Conservation (phyloP, 495 filamentous ascomycete genomes). For the Penicillium robsamsonii region DNA sequence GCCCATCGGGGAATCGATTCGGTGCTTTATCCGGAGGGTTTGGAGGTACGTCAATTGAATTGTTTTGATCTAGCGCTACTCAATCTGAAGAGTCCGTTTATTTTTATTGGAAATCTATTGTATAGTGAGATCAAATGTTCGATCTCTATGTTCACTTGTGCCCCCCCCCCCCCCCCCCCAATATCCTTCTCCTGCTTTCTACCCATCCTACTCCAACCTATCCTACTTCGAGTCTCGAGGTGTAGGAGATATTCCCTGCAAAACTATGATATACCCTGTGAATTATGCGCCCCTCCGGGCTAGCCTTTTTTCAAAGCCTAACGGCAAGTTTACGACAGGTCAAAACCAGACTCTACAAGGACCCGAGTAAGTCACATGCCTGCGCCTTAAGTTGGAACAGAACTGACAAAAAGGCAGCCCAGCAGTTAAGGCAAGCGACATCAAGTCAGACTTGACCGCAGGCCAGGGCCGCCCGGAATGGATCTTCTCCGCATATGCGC, state of each 20-base stretch:
- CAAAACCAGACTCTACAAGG: constrained; percentile 22
- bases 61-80: background rate
- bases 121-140: background rate
- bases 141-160: background rate
- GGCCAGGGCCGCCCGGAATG: constrained; percentile 67
- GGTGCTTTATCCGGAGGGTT: constrained; percentile 39
- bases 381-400: background rate
- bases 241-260: too few relatives aligned
- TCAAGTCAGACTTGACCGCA: constrained; percentile 60
- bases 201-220: background rate
- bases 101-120: background rate
- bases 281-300: background rate
- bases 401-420: constrained; percentile 39
- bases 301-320: background rate
- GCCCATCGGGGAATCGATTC: constrained; percentile 43
- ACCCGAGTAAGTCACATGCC: constrained; percentile 30
- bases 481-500: constrained; percentile 81
- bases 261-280: background rate
- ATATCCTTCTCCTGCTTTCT: background rate
- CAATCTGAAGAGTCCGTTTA: too few relatives aligned
- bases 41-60: constrained; percentile 32
- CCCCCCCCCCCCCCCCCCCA: too few relatives aligned
- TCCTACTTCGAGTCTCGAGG: background rate
- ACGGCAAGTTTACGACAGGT: background rate
- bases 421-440: constrained; percentile 51